Evolutionary conservation across 1,139 yeast species (phyloP), one percentile per base, ranked within the genome.

Genomic region (Diutina catenulata): DNA sequence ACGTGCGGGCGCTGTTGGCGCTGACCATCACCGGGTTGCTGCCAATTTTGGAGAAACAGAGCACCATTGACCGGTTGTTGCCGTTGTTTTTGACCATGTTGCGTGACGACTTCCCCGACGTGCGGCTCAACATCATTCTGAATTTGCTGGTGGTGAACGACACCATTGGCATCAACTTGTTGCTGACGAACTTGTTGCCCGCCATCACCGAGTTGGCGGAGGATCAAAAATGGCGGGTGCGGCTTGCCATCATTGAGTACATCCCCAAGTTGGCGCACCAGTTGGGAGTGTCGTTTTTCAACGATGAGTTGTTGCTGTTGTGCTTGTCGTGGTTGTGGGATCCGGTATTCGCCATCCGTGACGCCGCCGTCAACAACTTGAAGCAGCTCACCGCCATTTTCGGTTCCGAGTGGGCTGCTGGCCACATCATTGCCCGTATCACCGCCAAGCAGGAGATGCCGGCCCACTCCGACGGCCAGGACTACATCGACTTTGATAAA

Each of bases 271-370:
- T 93, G 47, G 97, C 98, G n/a, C 82, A 83, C 50, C 98, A 93
- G 59, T 68, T 93, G 45, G 98, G 98, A 26, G 91, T 82, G 41
- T 78, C 86, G 18, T 87, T 91, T 55, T 93, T 93, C 61, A 93
- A 91, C 57, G 81, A 84, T 52, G 95, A 91, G 51, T 68, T 93
- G 49, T 88, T 94, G 45, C 78, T 83, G 37, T 67, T 93, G 48
- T 93, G 96, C 54, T 75, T 93, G 76, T 82, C 91, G 18, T 93
- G 98, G 97, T 68, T 93, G 47, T 88, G 97, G 95, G 99, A 93
- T 61, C 83, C 93, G 13, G 98, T 93, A 31, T 91, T 76, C 59
- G 91, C 97, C 6, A 88, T 93, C 45, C 77, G 99, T 59, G 94
- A 87, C 49, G 98, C 98, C 11, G 97, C 97, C 1, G 95, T 93